These are phyloP conservation scores for Phaeosphaeriaceae sp. DNA, from an alignment of 2,329 filamentous ascomycete species.

Conservation along the genomic window DNA sequence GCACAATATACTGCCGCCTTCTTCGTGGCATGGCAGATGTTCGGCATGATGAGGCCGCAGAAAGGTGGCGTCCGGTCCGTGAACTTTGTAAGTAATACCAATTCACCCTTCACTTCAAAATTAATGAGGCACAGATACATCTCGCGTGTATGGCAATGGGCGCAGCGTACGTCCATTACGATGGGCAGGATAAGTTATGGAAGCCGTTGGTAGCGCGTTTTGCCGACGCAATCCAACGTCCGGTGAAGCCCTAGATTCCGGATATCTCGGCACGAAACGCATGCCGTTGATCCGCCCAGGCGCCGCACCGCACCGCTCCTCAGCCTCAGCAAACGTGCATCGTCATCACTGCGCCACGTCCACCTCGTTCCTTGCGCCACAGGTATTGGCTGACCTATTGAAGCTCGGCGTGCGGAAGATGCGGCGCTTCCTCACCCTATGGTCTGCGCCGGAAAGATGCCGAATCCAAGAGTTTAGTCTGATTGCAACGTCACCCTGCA, in stretches of 20 bases:
- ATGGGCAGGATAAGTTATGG: slow-evolving; percentile 20
- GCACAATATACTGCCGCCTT: slow-evolving; percentile 14
- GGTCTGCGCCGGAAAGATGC: background rate
- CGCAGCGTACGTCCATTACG: slow-evolving; percentile 19
- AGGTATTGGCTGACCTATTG: background rate
- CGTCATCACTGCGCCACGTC: slow-evolving; percentile 11
- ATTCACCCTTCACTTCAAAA: background rate
- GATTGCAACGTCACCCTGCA: slow-evolving; percentile 17
- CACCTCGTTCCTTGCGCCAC: slow-evolving; percentile 4
- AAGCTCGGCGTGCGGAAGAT: slow-evolving; percentile 5
- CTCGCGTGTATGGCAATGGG: slow-evolving; percentile 12
- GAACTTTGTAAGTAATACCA: background rate
- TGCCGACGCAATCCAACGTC: background rate
- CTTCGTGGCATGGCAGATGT: slow-evolving; percentile 8
- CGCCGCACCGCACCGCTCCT: background rate
- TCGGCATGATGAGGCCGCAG: background rate
- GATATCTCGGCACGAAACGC: background rate
- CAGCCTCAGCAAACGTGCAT: slow-evolving; percentile 9
- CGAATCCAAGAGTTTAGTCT: slow-evolving; percentile 5
- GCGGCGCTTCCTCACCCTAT: slow-evolving; percentile 10
- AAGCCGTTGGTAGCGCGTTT: slow-evolving; percentile 15
- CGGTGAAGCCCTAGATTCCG: background rate
- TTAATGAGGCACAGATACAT: slow-evolving; percentile 14
- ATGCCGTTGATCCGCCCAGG: background rate
- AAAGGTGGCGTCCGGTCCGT: slow-evolving; percentile 4